Evolutionary conservation across 2,329 filamentous ascomycete genomes (phyloP).

Genomic region (Fusarium sublunatum): DNA sequence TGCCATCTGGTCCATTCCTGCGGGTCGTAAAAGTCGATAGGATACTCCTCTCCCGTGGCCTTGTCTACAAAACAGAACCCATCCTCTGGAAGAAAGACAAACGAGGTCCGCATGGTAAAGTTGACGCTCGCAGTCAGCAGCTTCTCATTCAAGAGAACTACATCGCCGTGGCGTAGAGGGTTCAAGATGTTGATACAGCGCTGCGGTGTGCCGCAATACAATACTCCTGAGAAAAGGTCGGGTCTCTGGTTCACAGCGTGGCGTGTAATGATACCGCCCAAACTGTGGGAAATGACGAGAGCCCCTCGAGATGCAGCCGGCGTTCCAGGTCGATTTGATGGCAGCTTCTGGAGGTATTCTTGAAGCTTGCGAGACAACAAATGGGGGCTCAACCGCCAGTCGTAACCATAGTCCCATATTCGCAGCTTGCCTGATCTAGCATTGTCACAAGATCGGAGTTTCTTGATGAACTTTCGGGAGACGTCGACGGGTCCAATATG

Average conservation of each 20-base stretch:
- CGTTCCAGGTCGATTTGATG: conserved; percentile 73
- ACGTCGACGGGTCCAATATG: conserved; percentile 94
- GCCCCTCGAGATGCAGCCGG: conserved; percentile 72
- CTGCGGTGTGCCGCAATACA: conserved; percentile 87
- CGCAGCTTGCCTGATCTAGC: conserved; percentile 76
- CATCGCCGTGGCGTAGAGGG: conserved; percentile 90
- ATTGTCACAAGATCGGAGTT: conserved; percentile 79
- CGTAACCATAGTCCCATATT: conserved; percentile 92
- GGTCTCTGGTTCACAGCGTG: conserved; percentile 88
- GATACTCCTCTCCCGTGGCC: conserved; percentile 81
- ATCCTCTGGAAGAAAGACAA: conserved; percentile 84
- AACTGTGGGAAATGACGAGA: conserved; percentile 84
- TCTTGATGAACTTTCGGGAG: conserved; percentile 82
- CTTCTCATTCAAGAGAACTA: conserved; percentile 87
- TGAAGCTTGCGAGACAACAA: conserved; percentile 78
- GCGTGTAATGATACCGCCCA: conserved; percentile 88
- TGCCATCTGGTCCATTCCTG: conserved; percentile 83
- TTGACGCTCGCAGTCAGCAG: conserved; percentile 93
- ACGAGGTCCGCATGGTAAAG: conserved; percentile 89
- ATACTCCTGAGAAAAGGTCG: conserved; percentile 84
- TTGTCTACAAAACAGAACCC: conserved; percentile 90
- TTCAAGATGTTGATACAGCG: conserved; percentile 92
- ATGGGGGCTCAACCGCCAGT: conserved; percentile 89
- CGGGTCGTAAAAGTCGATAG: conserved; percentile 84
- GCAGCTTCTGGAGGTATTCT: conserved; percentile 77